Evolutionary conservation across 139 green algal species (phyloP).

Genomic region (Chlorella sp.): DNA sequence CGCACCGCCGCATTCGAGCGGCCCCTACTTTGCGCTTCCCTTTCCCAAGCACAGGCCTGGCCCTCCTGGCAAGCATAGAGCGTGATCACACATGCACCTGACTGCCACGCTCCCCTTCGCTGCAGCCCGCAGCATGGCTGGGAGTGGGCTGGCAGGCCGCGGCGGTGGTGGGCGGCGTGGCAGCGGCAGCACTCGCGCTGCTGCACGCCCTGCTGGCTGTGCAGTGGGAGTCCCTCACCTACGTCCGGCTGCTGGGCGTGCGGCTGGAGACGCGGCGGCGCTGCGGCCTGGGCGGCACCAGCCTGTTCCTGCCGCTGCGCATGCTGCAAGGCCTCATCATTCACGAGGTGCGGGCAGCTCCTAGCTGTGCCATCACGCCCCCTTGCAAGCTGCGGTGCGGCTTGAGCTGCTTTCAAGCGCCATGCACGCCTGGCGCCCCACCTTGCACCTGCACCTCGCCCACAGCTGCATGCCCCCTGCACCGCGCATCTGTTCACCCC

Average conservation of each 20-base stretch:
- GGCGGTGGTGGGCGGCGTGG: not conserved
- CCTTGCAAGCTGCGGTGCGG: too few species aligned
- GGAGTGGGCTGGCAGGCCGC: not conserved
- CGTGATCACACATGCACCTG: too few species aligned
- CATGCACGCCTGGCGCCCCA: too few species aligned
- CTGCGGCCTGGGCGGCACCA: conserved; percentile 15
- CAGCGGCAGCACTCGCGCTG: not conserved
- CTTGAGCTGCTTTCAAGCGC: too few species aligned
- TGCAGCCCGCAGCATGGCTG: conserved; percentile 1
- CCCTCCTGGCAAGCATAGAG: too few species aligned
- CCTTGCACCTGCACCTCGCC: too few species aligned
- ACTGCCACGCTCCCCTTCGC: not conserved
- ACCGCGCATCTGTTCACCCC: not conserved
- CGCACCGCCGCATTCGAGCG: too few species aligned
- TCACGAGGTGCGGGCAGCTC: too few species aligned
- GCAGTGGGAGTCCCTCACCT: conserved; percentile 13
- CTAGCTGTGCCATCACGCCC: too few species aligned
- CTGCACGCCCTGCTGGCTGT: not conserved
- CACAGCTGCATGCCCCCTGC: too few species aligned
- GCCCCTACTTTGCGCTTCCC: too few species aligned
- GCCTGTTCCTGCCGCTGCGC: conserved; percentile 16
- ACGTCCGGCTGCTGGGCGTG: conserved; percentile 25
- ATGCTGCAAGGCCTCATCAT: conserved; percentile 26
- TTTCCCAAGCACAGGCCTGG: too few species aligned
- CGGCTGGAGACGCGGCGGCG: not conserved